Base-by-base conservation (phyloP, 495 filamentous ascomycete species). In the Delitschia confertaspora region DNA sequence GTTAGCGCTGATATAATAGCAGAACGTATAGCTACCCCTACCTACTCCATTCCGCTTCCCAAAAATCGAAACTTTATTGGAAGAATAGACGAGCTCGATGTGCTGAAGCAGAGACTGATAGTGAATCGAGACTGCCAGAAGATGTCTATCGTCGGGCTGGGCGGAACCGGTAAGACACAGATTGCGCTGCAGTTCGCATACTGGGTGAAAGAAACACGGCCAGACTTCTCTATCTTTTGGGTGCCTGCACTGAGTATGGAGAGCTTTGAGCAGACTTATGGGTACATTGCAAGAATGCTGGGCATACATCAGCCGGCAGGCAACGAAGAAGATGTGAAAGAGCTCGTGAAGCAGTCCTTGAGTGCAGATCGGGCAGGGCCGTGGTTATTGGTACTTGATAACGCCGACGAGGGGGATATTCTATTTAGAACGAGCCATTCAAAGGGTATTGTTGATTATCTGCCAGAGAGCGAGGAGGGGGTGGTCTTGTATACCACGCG, bases 401-500 rank as follows among this genome's bases (percentile, higher is more conserved):
- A 60, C 33, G 58, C 58, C 6, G 58, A 60, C 30, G 52, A 60
- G 40, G 2, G 25, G 34, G 47, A 49, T 20, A 33, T 58, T 23
- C 20, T 60, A 1, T 42, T 30, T 38, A 45, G 53, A 4, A 40
- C 20, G 0, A 36, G 23, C 11, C 31, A 48, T 25, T 13, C 24
- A 25, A 38, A 43, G 14, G 55, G 55, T 19, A 24, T 60, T 3
- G 3, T 47, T 8, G 27, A 44, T 21, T 56, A 48, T 32, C 41
- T 60, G 9, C 58, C 58, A 10, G 3, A 49, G 31, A 56, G 47
- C 34, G 45, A 52, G 13, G 16, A 48, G 0, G 55, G 58, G 13
- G 20, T 58, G 34, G 42, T 30, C 9, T 0, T 60, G 16, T 60
- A 50, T 38, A 60, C 58, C n/a, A 58, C 58, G 13, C 55, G 58